Conservation (phyloP, 169 alveolate species). For the Plasmodium berghei region DNA sequence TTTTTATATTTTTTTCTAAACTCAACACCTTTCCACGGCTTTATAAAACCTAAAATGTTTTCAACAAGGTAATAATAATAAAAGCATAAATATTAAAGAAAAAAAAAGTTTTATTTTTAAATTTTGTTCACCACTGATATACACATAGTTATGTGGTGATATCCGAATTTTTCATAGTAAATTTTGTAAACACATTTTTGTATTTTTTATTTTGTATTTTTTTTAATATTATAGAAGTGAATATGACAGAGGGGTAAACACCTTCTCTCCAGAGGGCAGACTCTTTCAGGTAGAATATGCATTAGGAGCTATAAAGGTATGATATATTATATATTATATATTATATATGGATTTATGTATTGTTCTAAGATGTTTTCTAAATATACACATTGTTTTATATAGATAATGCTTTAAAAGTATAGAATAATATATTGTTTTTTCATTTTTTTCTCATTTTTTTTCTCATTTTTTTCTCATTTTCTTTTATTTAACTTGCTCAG, state of each 20-base stretch:
- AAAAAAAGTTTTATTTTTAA: background rate
- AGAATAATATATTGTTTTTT: background rate
- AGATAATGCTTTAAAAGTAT: background rate
- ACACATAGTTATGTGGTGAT: background rate
- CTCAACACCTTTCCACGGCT: background rate
- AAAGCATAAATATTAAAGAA: background rate
- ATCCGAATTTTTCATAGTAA: too few relatives aligned
- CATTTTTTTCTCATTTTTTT: too few relatives aligned
- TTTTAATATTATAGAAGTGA: slow-evolving; percentile 91
- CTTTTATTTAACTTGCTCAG: slow-evolving; percentile 37
- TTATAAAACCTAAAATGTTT: slow-evolving; percentile 33
- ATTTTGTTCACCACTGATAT: background rate
- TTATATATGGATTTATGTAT: background rate
- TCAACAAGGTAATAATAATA: slow-evolving; percentile 66
- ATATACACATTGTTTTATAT: background rate
- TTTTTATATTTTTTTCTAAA: background rate
- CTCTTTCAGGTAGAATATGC: slow-evolving; percentile 97
- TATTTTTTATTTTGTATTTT: background rate
- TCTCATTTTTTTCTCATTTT: too few relatives aligned
- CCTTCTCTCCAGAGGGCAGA: slow-evolving; percentile 99
- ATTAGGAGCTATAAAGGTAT: slow-evolving; percentile 95
- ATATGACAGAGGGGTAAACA: slow-evolving; percentile 98
- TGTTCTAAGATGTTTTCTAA: background rate
- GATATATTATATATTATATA: background rate
- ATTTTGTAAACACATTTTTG: background rate